phyloP scores from a whole-genome alignment of 768 basidiomycete species.

The Kwoniella heveanensis region DNA sequence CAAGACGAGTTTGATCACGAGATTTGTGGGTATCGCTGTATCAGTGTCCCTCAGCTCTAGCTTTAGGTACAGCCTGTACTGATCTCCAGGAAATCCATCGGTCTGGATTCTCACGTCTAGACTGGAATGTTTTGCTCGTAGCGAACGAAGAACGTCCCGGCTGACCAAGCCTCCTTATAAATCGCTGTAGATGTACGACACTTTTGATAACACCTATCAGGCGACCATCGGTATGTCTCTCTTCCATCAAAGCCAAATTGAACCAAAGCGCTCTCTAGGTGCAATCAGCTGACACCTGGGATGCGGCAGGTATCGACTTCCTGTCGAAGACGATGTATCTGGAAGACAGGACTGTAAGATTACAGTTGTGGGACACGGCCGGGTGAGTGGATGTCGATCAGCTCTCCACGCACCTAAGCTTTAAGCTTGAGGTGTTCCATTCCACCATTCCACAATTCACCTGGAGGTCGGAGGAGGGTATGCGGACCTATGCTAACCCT shows the following conservation, averaged over 20 bases:
- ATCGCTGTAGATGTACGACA: slow-evolving; percentile 84
- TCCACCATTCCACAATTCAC: not conserved
- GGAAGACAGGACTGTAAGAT: slow-evolving; percentile 93
- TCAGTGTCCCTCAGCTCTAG: too few relatives aligned
- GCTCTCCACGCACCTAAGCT: not conserved
- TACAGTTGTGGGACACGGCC: slow-evolving; percentile 95
- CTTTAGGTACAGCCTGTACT: too few relatives aligned
- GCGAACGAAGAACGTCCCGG: too few relatives aligned
- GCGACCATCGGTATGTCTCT: slow-evolving; percentile 56
- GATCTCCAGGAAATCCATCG: too few relatives aligned
- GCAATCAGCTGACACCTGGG: not conserved
- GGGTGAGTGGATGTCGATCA: slow-evolving; percentile 39
- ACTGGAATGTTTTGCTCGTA: too few relatives aligned
- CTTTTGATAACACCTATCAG: slow-evolving; percentile 96
- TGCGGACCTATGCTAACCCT: not conserved
- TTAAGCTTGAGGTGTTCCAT: not conserved
- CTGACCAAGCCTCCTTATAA: not conserved
- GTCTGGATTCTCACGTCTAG: too few relatives aligned
- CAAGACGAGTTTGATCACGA: slow-evolving; percentile 96
- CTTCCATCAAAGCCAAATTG: not conserved
- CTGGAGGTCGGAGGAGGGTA: too few relatives aligned
- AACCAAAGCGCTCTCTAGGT: not conserved
- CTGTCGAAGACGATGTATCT: slow-evolving; percentile 99
- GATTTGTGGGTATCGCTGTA: slow-evolving; percentile 60
- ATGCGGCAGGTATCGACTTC: slow-evolving; percentile 76